Conservation (phyloP, 495 filamentous ascomycete genomes). For the Tuber indicum region DNA sequence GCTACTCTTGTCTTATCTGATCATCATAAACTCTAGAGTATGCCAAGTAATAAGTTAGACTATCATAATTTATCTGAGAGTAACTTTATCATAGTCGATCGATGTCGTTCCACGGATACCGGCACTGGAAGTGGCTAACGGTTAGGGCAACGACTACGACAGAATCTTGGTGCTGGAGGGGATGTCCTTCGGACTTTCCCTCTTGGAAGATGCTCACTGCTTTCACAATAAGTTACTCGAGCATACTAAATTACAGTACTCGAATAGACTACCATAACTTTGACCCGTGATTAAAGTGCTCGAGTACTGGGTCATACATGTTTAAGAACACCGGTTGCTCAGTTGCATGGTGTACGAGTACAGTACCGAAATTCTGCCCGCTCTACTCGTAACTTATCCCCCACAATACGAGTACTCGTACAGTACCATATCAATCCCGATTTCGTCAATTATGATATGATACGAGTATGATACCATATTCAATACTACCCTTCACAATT, state of each 20-base stretch:
- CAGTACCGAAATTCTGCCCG: background rate
- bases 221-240: too few relatives aligned
- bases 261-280: background rate
- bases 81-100: background rate
- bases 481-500: background rate
- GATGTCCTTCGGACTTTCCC: background rate
- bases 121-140: background rate
- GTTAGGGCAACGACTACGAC: background rate
- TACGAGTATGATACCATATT: too few relatives aligned
- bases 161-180: background rate
- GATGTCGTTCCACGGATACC: slow-evolving; percentile 3
- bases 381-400: too few relatives aligned
- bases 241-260: too few relatives aligned
- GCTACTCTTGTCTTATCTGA: slow-evolving; percentile 30
- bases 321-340: background rate
- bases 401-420: too few relatives aligned
- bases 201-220: background rate
- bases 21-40: slow-evolving; percentile 25
- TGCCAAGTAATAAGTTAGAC: too few relatives aligned
- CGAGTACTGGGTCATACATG: background rate
- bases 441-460: too few relatives aligned
- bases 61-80: too few relatives aligned
- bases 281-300: background rate
- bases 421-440: background rate
- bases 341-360: background rate